Percentiles rank a stretch among this genome's conserved stretches.
These are phyloP conservation scores for Glycyrrhiza uralensis DNA, from an alignment of 306 rosid genomes.

Conservation along the genomic window DNA sequence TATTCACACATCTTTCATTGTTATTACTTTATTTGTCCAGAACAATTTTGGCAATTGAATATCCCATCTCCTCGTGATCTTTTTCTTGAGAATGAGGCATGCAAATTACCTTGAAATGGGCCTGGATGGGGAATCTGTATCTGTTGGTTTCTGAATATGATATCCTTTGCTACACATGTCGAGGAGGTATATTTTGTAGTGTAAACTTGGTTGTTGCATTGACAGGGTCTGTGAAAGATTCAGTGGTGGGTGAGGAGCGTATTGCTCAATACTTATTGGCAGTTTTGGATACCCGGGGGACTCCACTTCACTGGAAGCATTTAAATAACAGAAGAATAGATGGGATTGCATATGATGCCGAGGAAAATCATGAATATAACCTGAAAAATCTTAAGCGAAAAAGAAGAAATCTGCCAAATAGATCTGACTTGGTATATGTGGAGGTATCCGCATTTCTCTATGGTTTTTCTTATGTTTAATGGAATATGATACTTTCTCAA, in stretches of 20 bases:
- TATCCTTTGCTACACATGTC: neutral
- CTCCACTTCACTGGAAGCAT: conserved; percentile 82
- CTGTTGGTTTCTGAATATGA: conserved; percentile 9
- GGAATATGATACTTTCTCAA: conserved; percentile 25
- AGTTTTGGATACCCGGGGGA: conserved; percentile 67
- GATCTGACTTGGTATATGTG: conserved; percentile 53
- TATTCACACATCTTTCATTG: neutral
- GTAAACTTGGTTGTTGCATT: conserved; percentile 16
- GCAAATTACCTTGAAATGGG: neutral
- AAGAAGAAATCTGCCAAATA: conserved; percentile 48
- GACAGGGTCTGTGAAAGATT: conserved; percentile 91
- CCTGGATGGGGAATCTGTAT: neutral
- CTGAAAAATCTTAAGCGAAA: conserved; percentile 63
- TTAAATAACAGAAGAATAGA: conserved; percentile 60
- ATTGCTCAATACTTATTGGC: conserved; percentile 86
- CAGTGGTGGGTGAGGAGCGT: conserved; percentile 89
- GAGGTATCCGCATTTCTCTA: conserved; percentile 49
- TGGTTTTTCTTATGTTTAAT: neutral
- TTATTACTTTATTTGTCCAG: neutral
- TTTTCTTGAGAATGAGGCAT: neutral
- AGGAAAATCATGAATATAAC: conserved; percentile 41
- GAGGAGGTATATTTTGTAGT: conserved; percentile 10
- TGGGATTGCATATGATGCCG: conserved; percentile 45
- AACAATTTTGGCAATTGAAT: neutral
- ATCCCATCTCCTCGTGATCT: neutral